A percentile compares a stretch with the other conserved stretches of the same genome.
These are phyloP conservation scores for Echeveria elegans DNA, from an alignment of 164 flowering plant genomes.

Conservation along the genomic window DNA sequence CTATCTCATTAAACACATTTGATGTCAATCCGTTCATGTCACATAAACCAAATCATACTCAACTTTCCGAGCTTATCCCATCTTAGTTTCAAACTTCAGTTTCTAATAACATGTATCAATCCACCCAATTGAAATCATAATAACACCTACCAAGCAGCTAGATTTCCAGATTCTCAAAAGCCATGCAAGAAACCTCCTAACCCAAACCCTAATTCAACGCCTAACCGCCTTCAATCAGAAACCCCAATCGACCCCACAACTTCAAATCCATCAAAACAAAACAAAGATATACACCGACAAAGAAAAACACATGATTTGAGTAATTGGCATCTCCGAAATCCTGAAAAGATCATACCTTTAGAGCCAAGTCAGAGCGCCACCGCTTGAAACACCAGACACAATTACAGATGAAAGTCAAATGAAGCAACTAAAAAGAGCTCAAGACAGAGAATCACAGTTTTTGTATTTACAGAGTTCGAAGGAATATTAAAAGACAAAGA, in stretches of 20 bases:
- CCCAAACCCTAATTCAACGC: background rate
- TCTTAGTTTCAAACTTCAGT: background rate
- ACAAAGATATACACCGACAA: background rate
- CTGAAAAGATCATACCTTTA: background rate
- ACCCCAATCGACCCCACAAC: background rate
- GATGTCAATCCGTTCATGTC: constrained; percentile 5
- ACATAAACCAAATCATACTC: background rate
- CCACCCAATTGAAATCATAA: background rate
- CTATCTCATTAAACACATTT: constrained; percentile 1
- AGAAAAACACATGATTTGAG: background rate
- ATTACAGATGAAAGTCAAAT: constrained; percentile 1
- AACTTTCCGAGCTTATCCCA: background rate
- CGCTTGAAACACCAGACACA: background rate
- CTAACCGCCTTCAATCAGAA: background rate
- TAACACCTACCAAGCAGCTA: background rate
- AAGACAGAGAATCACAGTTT: constrained; percentile 2
- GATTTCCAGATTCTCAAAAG: background rate
- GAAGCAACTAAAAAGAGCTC: background rate
- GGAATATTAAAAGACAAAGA: background rate
- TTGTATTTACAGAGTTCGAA: background rate
- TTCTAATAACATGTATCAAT: background rate
- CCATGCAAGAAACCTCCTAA: background rate
- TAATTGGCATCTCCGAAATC: background rate
- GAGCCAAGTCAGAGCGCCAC: constrained; percentile 2
- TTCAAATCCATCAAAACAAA: background rate